Conservation (phyloP, 306 rosid species). For the Abrus pulchellus region DNA sequence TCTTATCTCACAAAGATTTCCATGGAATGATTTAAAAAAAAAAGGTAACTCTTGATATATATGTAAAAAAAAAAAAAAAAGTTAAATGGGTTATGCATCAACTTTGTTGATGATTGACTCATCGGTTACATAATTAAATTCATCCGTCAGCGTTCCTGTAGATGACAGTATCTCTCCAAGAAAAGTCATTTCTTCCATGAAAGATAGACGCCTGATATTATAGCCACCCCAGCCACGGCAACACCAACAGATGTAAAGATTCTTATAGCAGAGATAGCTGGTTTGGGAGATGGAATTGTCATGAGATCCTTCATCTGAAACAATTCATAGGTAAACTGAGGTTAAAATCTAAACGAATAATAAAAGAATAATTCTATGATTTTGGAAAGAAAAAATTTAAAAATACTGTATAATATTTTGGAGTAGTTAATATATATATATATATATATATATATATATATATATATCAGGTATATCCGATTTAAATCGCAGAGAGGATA, state of each 20-base stretch:
- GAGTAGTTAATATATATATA: no score
- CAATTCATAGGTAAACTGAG: not conserved
- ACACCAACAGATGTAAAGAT: slow-evolving; percentile 64
- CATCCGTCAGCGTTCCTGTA: slow-evolving; percentile 24
- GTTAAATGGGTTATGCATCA: slow-evolving; percentile 34
- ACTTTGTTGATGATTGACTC: slow-evolving; percentile 43
- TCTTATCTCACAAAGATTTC: not conserved
- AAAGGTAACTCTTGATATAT: slow-evolving; percentile 1
- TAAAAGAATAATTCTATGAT: not conserved
- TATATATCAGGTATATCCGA: slow-evolving; percentile 15
- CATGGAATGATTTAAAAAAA: not conserved
- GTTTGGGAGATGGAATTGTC: slow-evolving; percentile 65
- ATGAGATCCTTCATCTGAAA: slow-evolving; percentile 80
- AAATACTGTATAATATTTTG: no score
- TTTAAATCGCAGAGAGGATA: slow-evolving; percentile 14
- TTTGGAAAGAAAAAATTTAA: not conserved
- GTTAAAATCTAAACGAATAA: slow-evolving; percentile 16
- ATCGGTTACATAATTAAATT: slow-evolving; percentile 4
- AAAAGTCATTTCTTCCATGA: slow-evolving; percentile 67
- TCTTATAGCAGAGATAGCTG: slow-evolving; percentile 52
- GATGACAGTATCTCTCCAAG: slow-evolving; percentile 13
- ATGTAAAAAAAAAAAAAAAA: not conserved
- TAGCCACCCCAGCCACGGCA: slow-evolving; percentile 78
- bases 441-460: no score
- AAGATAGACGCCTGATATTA: slow-evolving; percentile 80